Evolutionary conservation across 345 rosid genomes (phyloP).

Genomic region (Hirschfeldia incana): DNA sequence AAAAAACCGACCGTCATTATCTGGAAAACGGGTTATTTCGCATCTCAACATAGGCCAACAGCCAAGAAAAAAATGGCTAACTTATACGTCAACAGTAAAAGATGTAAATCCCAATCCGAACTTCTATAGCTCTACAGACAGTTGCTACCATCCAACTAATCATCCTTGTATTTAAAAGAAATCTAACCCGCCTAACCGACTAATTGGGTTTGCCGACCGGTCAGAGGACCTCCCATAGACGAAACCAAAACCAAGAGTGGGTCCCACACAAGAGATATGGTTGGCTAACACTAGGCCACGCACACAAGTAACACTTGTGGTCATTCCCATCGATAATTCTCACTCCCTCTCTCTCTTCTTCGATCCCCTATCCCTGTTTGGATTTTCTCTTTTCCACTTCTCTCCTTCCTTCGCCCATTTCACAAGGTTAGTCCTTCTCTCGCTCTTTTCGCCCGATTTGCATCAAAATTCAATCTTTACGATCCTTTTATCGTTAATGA

Average conservation of each 20-base stretch:
- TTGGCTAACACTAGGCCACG: conserved; percentile 44
- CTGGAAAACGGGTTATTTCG: no score
- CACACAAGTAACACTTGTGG: conserved; percentile 18
- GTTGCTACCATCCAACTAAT: no score
- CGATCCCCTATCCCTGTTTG: neutral
- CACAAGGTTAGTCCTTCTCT: conserved; percentile 26
- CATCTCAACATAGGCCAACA: no score
- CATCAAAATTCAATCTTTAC: neutral
- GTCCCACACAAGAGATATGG: conserved; percentile 15
- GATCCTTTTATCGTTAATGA: neutral
- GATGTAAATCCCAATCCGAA: no score
- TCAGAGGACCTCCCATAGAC: neutral
- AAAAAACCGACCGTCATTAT: no score
- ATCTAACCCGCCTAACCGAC: neutral
- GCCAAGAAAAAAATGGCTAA: no score
- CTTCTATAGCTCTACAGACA: no score
- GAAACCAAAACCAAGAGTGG: neutral
- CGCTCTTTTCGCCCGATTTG: neutral
- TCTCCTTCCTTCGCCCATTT: neutral
- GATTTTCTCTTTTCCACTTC: conserved; percentile 11
- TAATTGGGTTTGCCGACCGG: neutral
- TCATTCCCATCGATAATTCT: conserved; percentile 14
- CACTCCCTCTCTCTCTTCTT: conserved; percentile 13
- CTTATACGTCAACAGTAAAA: no score
- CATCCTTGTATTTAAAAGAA: neutral